phyloP scores from a whole-genome alignment of 1,139 yeast species.

The Geotrichum bryndzae region DNA sequence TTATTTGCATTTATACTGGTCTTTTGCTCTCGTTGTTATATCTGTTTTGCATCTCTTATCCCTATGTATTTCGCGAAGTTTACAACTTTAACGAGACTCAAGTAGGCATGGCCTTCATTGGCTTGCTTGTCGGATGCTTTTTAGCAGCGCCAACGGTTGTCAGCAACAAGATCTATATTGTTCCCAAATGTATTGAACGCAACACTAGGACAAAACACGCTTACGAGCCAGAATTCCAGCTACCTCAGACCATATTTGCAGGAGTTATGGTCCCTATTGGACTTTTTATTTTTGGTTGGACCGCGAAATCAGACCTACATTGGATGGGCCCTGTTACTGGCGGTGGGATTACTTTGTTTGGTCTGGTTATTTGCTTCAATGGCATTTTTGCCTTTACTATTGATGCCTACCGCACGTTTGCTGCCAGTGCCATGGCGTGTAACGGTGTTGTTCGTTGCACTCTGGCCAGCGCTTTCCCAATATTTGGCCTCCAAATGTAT shows the following conservation, averaged over 20 bases:
- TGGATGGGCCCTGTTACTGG: constrained; percentile 80
- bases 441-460: constrained; percentile 57
- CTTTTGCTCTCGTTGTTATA: constrained; percentile 55
- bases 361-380: constrained; percentile 53
- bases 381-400: constrained; percentile 48
- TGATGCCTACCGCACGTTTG: constrained; percentile 48
- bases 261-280: constrained; percentile 62
- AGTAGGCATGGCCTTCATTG: constrained; percentile 51
- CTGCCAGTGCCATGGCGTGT: constrained; percentile 71
- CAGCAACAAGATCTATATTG: constrained; percentile 19
- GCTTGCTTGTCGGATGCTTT: constrained; percentile 44
- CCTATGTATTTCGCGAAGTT: constrained; percentile 47
- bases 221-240: constrained; percentile 55
- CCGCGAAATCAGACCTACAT: constrained; percentile 66
- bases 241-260: constrained; percentile 65
- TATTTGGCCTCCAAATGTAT: constrained; percentile 56
- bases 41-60: constrained; percentile 58
- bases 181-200: constrained; percentile 17
- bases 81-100: constrained; percentile 39
- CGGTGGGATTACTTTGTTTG: constrained; percentile 70
- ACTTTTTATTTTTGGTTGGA: constrained; percentile 48
- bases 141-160: constrained; percentile 24
- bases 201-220: constrained; percentile 11
- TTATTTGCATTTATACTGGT: constrained; percentile 58
- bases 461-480: constrained; percentile 62